Base-by-base conservation (phyloP, 495 filamentous ascomycete species). In the Neurospora sp. region DNA sequence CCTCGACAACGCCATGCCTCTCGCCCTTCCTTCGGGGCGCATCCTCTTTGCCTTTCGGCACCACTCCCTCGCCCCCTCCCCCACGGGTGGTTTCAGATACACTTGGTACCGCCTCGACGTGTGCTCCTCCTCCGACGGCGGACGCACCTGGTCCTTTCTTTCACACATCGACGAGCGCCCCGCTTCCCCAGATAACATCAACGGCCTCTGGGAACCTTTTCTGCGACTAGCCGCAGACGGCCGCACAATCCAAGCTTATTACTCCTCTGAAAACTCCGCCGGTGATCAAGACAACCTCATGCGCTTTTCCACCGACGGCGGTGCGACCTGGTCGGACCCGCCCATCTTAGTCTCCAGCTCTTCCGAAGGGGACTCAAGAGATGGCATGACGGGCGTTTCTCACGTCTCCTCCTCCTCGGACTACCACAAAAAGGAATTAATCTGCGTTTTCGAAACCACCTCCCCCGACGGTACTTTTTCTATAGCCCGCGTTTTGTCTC, bases 21-120 rank as follows among this genome's bases (percentile, higher is more conserved):
- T 89, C 4, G 87, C 89, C 71, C 78, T 88, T 0, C 81, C 85
- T 2, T 82, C 82, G 3, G 83, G 83, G 0, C 81, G 81, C 0
- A 82, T 91, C 27, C 81, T 91, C 0, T 85, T 84, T 8, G 88
- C 89, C 1, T 90, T 89, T 76, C 86, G 89, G 38, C 90, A 90
- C 77, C 89, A 90, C 76, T 35, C 54, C 4, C 1, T 66, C 0
- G 1, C 5, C 27, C 14, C 27, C 12, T 86, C 89, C 71, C 79
- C 82, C 4, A 78, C 82, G 0, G 80, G 80, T 0, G 80, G 80
- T 0, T 69, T 79, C 37, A 76, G 31, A 1, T 88, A 85, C 74
- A 87, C 84, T 0, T 83, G 83, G 1, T 76, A 76, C 74, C 72
- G 76, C 10, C 75, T 77, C 70, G 71, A 40, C 0, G 14, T 76